Percentiles rank a stretch among this genome's conserved stretches.
phyloP scores from a whole-genome alignment of 2,329 filamentous ascomycete species.

The Fusarium equiseti region DNA sequence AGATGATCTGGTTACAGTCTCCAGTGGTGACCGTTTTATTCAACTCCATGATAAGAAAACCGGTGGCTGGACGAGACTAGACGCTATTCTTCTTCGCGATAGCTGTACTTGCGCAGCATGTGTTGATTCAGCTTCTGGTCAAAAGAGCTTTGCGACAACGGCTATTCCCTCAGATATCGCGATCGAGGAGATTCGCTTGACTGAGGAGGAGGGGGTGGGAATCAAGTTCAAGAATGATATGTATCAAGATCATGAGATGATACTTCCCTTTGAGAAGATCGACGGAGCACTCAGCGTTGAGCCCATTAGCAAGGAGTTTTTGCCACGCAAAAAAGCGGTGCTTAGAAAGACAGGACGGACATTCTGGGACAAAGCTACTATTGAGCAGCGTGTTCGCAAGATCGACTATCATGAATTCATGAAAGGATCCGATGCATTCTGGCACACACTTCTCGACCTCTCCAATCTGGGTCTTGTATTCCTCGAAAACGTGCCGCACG shows the following conservation, averaged over 20 bases:
- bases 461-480: slow-evolving; percentile 79
- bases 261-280: slow-evolving; percentile 46
- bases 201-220: slow-evolving; percentile 60
- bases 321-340: slow-evolving; percentile 17
- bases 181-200: slow-evolving; percentile 49
- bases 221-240: slow-evolving; percentile 71
- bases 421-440: slow-evolving; percentile 66
- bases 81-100: slow-evolving; percentile 61
- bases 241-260: slow-evolving; percentile 50
- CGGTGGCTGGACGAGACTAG: slow-evolving; percentile 44
- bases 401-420: slow-evolving; percentile 81
- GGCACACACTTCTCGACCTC: slow-evolving; percentile 71
- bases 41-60: slow-evolving; percentile 42
- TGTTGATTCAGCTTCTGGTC: slow-evolving; percentile 68
- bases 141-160: slow-evolving; percentile 64
- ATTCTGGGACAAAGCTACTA: slow-evolving; percentile 58
- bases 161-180: slow-evolving; percentile 54
- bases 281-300: slow-evolving; percentile 49
- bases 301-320: neutral
- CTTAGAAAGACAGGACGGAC: slow-evolving; percentile 49
- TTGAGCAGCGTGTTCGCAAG: slow-evolving; percentile 61
- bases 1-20: slow-evolving; percentile 38
- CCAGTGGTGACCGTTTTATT: slow-evolving; percentile 46
- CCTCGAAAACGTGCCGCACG: slow-evolving; percentile 77
- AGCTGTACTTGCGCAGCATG: slow-evolving; percentile 65